phyloP scores from a whole-genome alignment of 768 basidiomycete species.

The Hericium coralloides region DNA sequence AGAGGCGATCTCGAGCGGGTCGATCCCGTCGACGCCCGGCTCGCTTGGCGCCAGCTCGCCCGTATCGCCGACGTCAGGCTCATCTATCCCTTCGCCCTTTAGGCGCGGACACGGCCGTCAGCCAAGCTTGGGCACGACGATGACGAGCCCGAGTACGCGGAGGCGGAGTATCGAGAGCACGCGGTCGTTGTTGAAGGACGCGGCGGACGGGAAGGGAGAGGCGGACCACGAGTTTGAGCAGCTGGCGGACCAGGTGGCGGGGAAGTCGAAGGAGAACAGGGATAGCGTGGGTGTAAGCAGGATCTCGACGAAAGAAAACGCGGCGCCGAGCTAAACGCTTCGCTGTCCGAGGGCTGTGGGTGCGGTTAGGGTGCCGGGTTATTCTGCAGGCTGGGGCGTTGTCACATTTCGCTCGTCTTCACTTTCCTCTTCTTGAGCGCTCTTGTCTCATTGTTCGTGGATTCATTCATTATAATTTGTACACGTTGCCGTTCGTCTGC shows the following conservation, averaged over 20 bases:
- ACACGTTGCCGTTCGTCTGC: background rate
- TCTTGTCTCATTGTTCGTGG: background rate
- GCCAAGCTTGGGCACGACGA: slow-evolving; percentile 87
- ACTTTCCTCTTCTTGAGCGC: background rate
- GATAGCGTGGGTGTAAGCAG: background rate
- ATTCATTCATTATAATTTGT: background rate
- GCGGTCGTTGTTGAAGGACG: slow-evolving; percentile 90
- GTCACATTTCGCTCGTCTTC: background rate
- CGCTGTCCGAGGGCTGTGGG: too few species aligned
- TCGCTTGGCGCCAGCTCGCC: slow-evolving; percentile 18
- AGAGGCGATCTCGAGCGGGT: slow-evolving; percentile 18
- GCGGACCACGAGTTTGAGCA: slow-evolving; percentile 23
- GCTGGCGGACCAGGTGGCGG: slow-evolving; percentile 18
- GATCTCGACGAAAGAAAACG: slow-evolving; percentile 8
- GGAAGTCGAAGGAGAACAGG: slow-evolving; percentile 6
- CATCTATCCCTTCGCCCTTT: slow-evolving; percentile 35
- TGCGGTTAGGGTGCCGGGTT: background rate
- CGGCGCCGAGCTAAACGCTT: slow-evolving; percentile 7
- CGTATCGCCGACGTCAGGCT: slow-evolving; percentile 15
- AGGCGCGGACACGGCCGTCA: slow-evolving; percentile 67
- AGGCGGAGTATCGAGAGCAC: slow-evolving; percentile 92
- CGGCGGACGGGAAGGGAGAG: slow-evolving; percentile 63
- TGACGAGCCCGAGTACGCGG: slow-evolving; percentile 89
- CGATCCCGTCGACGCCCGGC: slow-evolving; percentile 16
- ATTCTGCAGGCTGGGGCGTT: background rate